Percentiles rank a stretch among this genome's conserved stretches.
These are phyloP conservation scores for Pezicula rhizophila DNA, from an alignment of 2,329 filamentous ascomycete species.

Conservation along the genomic window DNA sequence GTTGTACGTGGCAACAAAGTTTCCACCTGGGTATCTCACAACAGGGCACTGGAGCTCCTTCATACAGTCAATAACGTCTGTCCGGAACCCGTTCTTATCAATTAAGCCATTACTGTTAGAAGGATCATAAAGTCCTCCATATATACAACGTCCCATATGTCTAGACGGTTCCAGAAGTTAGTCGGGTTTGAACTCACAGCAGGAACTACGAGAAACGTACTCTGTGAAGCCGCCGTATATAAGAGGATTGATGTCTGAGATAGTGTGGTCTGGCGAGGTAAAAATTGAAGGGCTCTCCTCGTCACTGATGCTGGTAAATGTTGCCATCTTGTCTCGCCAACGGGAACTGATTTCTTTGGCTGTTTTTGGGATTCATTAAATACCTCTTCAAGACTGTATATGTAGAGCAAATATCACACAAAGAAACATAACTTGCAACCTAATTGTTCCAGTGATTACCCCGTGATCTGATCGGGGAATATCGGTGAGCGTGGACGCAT, in stretches of 20 bases:
- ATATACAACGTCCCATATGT: conserved; percentile 82
- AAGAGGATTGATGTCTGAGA: conserved; percentile 54
- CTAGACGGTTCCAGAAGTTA: conserved; percentile 31
- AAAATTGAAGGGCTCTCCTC: conserved; percentile 43
- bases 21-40: conserved; percentile 72
- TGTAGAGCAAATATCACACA: too few relatives aligned
- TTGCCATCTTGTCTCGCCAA: conserved; percentile 39
- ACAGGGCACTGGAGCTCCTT: conserved; percentile 68
- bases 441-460: too few relatives aligned
- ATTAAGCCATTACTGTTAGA: conserved; percentile 61
- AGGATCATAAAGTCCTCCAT: conserved; percentile 76
- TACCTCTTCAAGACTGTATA: too few relatives aligned
- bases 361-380: too few relatives aligned
- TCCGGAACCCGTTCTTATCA: conserved; percentile 68
- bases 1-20: conserved; percentile 77
- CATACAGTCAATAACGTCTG: conserved; percentile 66
- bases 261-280: conserved; percentile 43
- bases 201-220: conserved; percentile 28
- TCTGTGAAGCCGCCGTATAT: conserved; percentile 61
- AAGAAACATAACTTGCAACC: too few relatives aligned
- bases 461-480: too few relatives aligned
- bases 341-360: too few relatives aligned
- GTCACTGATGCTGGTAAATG: conserved; percentile 47
- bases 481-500: too few relatives aligned
- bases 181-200: background rate